A percentile compares a stretch with the other conserved stretches of the same genome.
phyloP scores from a whole-genome alignment of 495 filamentous ascomycete genomes.

The Evernia prunastri region DNA sequence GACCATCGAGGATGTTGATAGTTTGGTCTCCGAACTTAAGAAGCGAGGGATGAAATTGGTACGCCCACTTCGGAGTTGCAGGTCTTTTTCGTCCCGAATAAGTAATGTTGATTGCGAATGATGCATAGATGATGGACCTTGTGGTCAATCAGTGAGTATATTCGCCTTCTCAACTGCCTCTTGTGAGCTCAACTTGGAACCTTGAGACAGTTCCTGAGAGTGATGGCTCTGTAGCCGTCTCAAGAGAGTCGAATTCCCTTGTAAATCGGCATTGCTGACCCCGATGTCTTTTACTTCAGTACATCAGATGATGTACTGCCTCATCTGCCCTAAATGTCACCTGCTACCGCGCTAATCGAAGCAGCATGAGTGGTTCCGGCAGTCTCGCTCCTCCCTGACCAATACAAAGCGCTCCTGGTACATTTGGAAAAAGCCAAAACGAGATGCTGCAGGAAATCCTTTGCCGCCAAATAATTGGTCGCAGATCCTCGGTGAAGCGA shows the following conservation, averaged over 20 bases:
- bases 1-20: slow-evolving; percentile 48
- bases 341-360: not conserved
- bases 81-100: no score
- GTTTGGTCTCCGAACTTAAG: slow-evolving; percentile 44
- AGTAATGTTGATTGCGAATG: no score
- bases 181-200: not conserved
- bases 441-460: slow-evolving; percentile 44
- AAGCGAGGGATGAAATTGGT: slow-evolving; percentile 45
- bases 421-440: slow-evolving; percentile 49
- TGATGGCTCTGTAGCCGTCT: not conserved
- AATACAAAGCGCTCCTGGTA: slow-evolving; percentile 54
- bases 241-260: not conserved
- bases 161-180: not conserved
- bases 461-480: slow-evolving; percentile 57
- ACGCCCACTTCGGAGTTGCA: no score
- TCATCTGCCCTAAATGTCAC: not conserved
- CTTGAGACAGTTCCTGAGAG: not conserved
- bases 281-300: not conserved
- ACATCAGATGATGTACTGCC: slow-evolving; percentile 41
- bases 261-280: not conserved
- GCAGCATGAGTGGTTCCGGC: slow-evolving; percentile 51
- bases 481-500: slow-evolving; percentile 44
- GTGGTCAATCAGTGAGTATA: slow-evolving; percentile 46
- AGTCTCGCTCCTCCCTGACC: slow-evolving; percentile 42
- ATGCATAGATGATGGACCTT: slow-evolving; percentile 53